Base-by-base conservation (phyloP, 169 alveolate species). In the Theileria equi region DNA sequence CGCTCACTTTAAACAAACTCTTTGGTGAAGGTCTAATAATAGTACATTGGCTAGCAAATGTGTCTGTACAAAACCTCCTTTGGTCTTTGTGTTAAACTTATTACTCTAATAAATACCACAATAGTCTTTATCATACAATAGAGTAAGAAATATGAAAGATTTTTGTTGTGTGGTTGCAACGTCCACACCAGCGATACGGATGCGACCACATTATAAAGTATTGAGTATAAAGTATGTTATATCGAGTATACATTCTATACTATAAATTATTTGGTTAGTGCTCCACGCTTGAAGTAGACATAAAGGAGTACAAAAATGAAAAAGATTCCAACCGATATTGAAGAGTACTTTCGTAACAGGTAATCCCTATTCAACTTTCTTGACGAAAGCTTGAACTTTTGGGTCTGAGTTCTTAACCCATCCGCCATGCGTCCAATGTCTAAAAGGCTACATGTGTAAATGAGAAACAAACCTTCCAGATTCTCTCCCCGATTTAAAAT, bases 401-500 rank as follows among this genome's bases (percentile, higher is more conserved):
- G 71, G 1, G 83, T 72, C 48, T 72, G 66, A 2, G 49, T 61
- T 43, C 57, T 72, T 28, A 72, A 77, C 25, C 92, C 83, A 79
- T 86, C 67, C 47, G 78, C 84, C 92, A 82, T 69, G 63, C 90
- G 57, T 65, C 92, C 85, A 50, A 80, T 74, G 58, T 55, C 72
- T 62, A 47, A 58, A 23, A 21, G 43, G 36, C 48, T 10, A 13
- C 23, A 52, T 29, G 26, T 28, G 48, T 53, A 32, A 2, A 3
- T 19, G 11, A 8, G 36, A 52, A 41, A 17, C 81, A 34, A 43
- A 86, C 92, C 92, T 69, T 86, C 90, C 28, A 86, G 54, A 69
- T 80, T 86, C 50, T 86, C 92, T 5, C 92, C 92, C 7, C 92
- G 73, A 45, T 70, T 45, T 23, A 86, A 48, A 21, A 86, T 86